Evolutionary conservation across 2,329 filamentous ascomycete genomes (phyloP).

Genomic region (Trichoderma sp.): DNA sequence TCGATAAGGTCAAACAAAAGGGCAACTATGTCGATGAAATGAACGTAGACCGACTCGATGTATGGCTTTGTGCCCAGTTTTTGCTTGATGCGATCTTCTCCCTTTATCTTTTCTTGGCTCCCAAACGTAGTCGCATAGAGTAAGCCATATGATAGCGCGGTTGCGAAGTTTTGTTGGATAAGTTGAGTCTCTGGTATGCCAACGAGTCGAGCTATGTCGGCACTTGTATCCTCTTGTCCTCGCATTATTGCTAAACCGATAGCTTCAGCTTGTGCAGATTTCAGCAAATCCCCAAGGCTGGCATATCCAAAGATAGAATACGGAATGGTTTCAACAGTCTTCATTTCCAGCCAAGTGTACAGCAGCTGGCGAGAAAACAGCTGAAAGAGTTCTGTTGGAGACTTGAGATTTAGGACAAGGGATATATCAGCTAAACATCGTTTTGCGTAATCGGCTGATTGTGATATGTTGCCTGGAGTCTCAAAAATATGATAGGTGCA

Average conservation of each 20-base stretch:
- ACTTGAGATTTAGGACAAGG: constrained; percentile 58
- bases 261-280: constrained; percentile 71
- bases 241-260: constrained; percentile 81
- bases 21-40: constrained; percentile 75
- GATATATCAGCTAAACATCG: constrained; percentile 69
- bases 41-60: constrained; percentile 58
- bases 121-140: constrained; percentile 49
- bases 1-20: constrained; percentile 74
- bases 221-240: constrained; percentile 61
- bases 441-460: constrained; percentile 66
- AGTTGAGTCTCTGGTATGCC: constrained; percentile 54
- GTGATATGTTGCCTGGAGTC: constrained; percentile 69
- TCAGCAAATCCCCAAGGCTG: constrained; percentile 65
- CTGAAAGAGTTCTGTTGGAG: constrained; percentile 69
- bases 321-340: constrained; percentile 69
- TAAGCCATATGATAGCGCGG: constrained; percentile 78
- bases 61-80: constrained; percentile 67
- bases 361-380: constrained; percentile 86
- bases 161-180: constrained; percentile 68
- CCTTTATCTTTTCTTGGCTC: constrained; percentile 44
- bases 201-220: constrained; percentile 58
- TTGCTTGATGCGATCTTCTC: constrained; percentile 66
- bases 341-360: constrained; percentile 80
- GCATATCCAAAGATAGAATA: constrained; percentile 80
- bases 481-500: constrained; percentile 96